phyloP scores from a whole-genome alignment of 2,329 filamentous ascomycete genomes.

The Periconia macrospinosa region DNA sequence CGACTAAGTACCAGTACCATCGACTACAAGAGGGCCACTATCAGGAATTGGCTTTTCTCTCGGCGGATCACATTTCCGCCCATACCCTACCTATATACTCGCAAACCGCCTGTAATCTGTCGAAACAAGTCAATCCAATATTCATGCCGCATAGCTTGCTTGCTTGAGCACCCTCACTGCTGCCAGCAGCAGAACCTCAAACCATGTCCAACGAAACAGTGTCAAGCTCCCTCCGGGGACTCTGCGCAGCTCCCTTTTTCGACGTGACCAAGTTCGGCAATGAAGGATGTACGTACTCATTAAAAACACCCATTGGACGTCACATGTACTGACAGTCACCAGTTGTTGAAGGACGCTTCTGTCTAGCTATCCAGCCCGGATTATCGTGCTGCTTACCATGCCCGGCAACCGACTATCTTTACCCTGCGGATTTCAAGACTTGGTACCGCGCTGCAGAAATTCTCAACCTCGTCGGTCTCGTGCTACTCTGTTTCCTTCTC shows the following conservation, averaged over 20 bases:
- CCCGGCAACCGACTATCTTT: slow-evolving; percentile 78
- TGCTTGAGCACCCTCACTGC: not conserved
- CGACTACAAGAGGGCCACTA: not conserved
- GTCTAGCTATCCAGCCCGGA: slow-evolving; percentile 51
- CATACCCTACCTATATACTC: not conserved
- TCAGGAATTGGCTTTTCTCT: too few species aligned
- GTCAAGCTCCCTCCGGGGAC: slow-evolving; percentile 44
- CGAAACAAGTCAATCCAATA: not conserved
- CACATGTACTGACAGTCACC: slow-evolving; percentile 31
- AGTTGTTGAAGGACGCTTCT: slow-evolving; percentile 62
- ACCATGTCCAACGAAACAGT: slow-evolving; percentile 37
- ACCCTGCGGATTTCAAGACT: slow-evolving; percentile 56
- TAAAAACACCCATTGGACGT: not conserved
- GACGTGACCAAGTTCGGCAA: slow-evolving; percentile 62
- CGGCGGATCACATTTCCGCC: too few species aligned
- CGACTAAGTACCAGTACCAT: too few species aligned
- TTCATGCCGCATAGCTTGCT: slow-evolving; percentile 27
- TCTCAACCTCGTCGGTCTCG: slow-evolving; percentile 74
- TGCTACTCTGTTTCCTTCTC: slow-evolving; percentile 74
- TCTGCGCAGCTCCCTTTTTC: slow-evolving; percentile 71
- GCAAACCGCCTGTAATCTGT: not conserved
- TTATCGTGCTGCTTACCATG: slow-evolving; percentile 85
- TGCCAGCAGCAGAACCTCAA: not conserved
- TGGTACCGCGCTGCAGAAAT: slow-evolving; percentile 74
- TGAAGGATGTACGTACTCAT: slow-evolving; percentile 66